Conservation (phyloP, 148 eudicot genomes). For the Rhododendron ferrugineum region DNA sequence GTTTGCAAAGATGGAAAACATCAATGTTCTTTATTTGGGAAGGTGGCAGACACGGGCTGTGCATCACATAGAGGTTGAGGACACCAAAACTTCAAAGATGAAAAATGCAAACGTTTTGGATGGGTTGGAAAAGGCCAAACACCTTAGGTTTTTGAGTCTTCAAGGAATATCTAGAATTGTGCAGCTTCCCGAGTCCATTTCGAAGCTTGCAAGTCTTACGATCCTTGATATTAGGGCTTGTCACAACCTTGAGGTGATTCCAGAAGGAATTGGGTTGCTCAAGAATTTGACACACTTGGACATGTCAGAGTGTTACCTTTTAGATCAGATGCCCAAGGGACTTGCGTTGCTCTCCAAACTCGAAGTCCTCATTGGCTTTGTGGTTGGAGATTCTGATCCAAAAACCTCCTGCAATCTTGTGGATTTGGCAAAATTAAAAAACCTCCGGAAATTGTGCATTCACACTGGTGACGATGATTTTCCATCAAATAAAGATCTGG, state of each 20-base stretch:
- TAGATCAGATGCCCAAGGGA: constrained; percentile 39
- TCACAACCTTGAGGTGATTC: constrained; percentile 39
- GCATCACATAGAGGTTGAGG: constrained; percentile 42
- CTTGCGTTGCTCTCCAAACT: constrained; percentile 25
- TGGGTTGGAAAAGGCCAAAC: constrained; percentile 16
- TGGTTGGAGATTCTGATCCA: constrained; percentile 16
- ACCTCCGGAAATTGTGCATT: constrained; percentile 36
- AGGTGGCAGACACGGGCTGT: constrained; percentile 31
- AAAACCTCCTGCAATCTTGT: constrained; percentile 25
- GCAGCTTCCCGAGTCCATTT: constrained; percentile 29
- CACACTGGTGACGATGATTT: constrained; percentile 22
- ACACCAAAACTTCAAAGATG: constrained; percentile 7
- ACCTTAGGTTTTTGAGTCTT: constrained; percentile 38
- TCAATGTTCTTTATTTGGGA: constrained; percentile 42
- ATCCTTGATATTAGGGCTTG: constrained; percentile 48
- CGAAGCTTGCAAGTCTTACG: constrained; percentile 22
- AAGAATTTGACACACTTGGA: constrained; percentile 46
- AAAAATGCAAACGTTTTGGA: constrained; percentile 21
- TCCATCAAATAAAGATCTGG: constrained; percentile 2
- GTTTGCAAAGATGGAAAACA: constrained; percentile 32
- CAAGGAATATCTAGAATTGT: constrained; percentile 46
- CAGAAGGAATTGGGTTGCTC: constrained; percentile 32
- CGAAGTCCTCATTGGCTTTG: constrained; percentile 48
- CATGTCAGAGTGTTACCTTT: constrained; percentile 45
- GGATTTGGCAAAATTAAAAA: constrained; percentile 22